These are phyloP conservation scores for Melanopsichium pennsylvanicum DNA, from an alignment of 1,284 basidiomycete species.

Conservation along the genomic window DNA sequence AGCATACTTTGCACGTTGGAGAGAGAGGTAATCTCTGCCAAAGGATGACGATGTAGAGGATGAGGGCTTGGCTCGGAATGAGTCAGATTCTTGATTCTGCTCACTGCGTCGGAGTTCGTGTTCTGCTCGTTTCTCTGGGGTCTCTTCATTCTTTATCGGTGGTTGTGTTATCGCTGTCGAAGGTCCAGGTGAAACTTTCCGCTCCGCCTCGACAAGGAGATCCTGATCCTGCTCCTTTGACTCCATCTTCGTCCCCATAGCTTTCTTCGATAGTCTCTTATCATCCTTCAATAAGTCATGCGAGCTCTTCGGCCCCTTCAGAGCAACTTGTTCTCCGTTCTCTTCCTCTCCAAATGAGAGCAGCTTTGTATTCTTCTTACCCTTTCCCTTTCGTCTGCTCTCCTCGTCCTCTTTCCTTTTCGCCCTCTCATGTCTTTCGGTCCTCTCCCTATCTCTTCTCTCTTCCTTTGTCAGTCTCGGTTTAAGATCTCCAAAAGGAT, in stretches of 20 bases:
- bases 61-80: neutral
- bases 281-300: conserved; percentile 59
- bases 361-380: conserved; percentile 47
- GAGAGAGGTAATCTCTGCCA: conserved; percentile 2
- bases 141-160: no score
- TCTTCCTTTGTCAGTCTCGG: conserved; percentile 96
- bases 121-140: no score
- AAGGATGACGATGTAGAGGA: neutral
- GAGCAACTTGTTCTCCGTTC: neutral
- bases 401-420: conserved; percentile 14
- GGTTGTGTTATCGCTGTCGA: no score
- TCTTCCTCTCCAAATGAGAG: conserved; percentile 62
- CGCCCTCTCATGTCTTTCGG: conserved; percentile 75
- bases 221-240: no score
- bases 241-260: neutral
- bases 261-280: conserved; percentile 41
- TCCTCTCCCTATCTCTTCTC: conserved; percentile 78
- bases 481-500: conserved; percentile 92
- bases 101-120: no score
- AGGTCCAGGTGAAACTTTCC: no score
- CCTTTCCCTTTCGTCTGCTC: conserved; percentile 40
- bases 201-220: no score
- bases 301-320: conserved; percentile 55
- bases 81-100: no score
- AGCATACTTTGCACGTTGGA: conserved; percentile 17